A percentile compares a stretch with the other conserved stretches of the same genome.
phyloP scores from a whole-genome alignment of 148 eudicot species.

The Drosera capensis region DNA sequence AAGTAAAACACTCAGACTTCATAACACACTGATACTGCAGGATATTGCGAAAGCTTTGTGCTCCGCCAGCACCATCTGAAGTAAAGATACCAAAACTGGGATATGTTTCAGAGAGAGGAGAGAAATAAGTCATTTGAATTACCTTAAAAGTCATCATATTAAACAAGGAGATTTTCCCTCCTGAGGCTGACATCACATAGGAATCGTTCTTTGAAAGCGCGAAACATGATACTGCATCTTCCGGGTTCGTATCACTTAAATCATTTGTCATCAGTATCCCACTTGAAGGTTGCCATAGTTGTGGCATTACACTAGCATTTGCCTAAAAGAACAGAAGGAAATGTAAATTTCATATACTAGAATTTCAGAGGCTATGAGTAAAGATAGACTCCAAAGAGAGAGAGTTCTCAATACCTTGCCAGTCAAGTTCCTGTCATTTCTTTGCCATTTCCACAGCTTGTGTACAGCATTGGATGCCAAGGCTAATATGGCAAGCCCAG shows the following conservation, averaged over 20 bases:
- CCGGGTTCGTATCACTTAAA: slow-evolving; percentile 27
- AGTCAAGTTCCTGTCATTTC: slow-evolving; percentile 12
- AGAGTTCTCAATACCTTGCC: slow-evolving; percentile 23
- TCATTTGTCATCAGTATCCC: slow-evolving; percentile 42
- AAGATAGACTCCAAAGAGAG: not conserved
- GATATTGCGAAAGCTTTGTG: too few relatives aligned
- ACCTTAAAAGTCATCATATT: slow-evolving; percentile 46
- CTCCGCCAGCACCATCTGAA: too few relatives aligned
- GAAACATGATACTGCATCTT: slow-evolving; percentile 43
- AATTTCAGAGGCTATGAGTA: not conserved
- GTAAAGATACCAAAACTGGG: not conserved
- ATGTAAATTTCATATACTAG: too few relatives aligned
- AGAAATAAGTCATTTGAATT: slow-evolving; percentile 3
- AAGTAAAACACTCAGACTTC: too few relatives aligned
- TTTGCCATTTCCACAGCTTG: slow-evolving; percentile 55
- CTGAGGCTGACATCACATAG: slow-evolving; percentile 47
- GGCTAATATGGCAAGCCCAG: slow-evolving; percentile 42
- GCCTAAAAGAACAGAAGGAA: too few relatives aligned
- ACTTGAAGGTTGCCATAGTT: slow-evolving; percentile 51
- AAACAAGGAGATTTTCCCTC: slow-evolving; percentile 45
- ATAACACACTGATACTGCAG: too few relatives aligned
- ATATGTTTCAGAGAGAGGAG: too few relatives aligned
- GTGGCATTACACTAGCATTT: slow-evolving; percentile 27
- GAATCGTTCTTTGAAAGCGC: slow-evolving; percentile 54
- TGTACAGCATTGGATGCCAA: slow-evolving; percentile 33